Evolutionary conservation across 331 rosid species (phyloP).

Genomic region (Saraca asoca): DNA sequence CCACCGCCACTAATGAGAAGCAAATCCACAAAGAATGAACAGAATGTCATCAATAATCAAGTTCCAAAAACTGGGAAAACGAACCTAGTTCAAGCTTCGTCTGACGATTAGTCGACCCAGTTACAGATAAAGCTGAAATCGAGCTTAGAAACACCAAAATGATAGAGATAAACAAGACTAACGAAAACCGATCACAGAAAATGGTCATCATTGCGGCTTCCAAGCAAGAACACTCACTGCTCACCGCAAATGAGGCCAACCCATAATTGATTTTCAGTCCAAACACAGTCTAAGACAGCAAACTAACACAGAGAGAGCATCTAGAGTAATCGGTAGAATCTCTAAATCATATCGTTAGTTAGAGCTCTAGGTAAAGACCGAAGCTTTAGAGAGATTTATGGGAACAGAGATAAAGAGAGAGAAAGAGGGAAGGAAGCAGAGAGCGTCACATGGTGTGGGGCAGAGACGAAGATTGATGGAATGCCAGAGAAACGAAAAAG

Average conservation of each 20-base stretch:
- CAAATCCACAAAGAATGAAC: conserved; percentile 23
- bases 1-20: conserved; percentile 10
- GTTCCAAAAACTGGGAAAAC: conserved; percentile 24
- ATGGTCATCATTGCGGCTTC: conserved; percentile 47
- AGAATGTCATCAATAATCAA: not conserved
- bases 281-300: conserved; percentile 6
- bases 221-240: not conserved
- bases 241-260: conserved; percentile 31
- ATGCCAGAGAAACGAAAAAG: conserved; percentile 40
- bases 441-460: conserved; percentile 54
- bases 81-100: conserved; percentile 58
- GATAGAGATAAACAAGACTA: conserved; percentile 40
- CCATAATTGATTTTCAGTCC: conserved; percentile 40
- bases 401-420: conserved; percentile 9
- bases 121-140: conserved; percentile 49
- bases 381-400: conserved; percentile 27
- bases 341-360: conserved; percentile 21
- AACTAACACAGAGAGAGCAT: not conserved
- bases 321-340: conserved; percentile 8
- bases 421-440: conserved; percentile 23
- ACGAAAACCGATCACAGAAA: conserved; percentile 35
- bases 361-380: conserved; percentile 13
- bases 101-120: conserved; percentile 35
- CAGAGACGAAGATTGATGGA: conserved; percentile 34
- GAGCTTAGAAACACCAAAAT: conserved; percentile 45